These are phyloP conservation scores for Vitis hybrid DNA, from an alignment of 177 flowering plant genomes.

Conservation along the genomic window DNA sequence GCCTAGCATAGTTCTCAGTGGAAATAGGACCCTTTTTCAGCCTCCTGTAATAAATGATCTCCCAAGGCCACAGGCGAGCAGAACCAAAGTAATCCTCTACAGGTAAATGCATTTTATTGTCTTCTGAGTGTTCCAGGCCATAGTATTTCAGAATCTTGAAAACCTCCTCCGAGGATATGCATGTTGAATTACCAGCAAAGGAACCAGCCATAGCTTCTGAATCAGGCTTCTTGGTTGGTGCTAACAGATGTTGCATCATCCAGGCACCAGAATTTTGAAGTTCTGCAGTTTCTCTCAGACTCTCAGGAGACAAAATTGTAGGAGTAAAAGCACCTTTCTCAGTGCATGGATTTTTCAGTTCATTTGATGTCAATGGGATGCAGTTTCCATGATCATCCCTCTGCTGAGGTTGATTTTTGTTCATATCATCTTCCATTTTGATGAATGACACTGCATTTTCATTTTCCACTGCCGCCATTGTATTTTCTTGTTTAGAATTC, in stretches of 20 bases:
- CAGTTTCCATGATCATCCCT: constrained; percentile 1
- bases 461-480: not conserved
- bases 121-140: constrained; percentile 32
- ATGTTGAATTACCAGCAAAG: constrained; percentile 12
- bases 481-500: constrained; percentile 11
- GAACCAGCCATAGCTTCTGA: constrained; percentile 13
- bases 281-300: constrained; percentile 11
- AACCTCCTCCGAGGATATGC: constrained; percentile 41
- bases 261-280: constrained; percentile 9
- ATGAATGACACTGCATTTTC: constrained; percentile 11
- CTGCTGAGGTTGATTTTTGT: constrained; percentile 6
- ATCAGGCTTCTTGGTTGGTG: constrained; percentile 13
- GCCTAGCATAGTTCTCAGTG: constrained; percentile 44
- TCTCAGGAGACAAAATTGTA: constrained; percentile 15
- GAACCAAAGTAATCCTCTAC: constrained; percentile 42
- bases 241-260: constrained; percentile 5
- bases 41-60: constrained; percentile 46
- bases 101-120: constrained; percentile 28
- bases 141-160: constrained; percentile 41
- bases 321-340: constrained; percentile 9
- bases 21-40: constrained; percentile 52
- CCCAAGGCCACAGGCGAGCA: constrained; percentile 63
- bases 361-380: constrained; percentile 4
- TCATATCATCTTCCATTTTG: constrained; percentile 13
- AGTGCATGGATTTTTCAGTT: constrained; percentile 11